Base-by-base conservation (phyloP, 306 rosid genomes). In the Mimosa bimucronata region DNA sequence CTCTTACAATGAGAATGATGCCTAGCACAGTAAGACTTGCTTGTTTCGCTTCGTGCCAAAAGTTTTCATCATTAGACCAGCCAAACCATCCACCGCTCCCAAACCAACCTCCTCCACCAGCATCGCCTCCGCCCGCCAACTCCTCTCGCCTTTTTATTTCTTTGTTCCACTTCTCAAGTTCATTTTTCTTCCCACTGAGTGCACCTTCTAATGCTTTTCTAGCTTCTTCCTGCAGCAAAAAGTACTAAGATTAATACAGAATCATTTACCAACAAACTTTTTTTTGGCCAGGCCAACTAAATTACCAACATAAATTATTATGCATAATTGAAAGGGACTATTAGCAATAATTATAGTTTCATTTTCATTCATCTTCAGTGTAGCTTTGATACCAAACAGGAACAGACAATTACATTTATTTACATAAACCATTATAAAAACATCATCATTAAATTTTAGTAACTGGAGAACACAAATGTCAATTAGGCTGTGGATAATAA, bases 21-120 rank as follows among this genome's bases (percentile, higher is more conserved):
- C 93, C 99, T 34, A 93, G 75, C 60, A 93, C 73, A 31, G 99
- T 84, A 68, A 95, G 96, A 84, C 76, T 81, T 3, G 94, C 87
- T 80, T 90, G 92, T 86, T 85, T 91, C 13, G 94, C 93, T 88
- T 95, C 99, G 79, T 60, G 93, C 99, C 99, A 91, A 82, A 95
- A 95, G 76, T 87, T 85, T 71, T 89, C 99, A n/a, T 82, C 99
- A 62, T 84, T 89, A 28, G 88, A 91, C 99, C 99, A 95, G 55
- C 99, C 96, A 83, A 92, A 92, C 71, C 96, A 46, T 76, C 96
- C 21, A 53, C 98, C 97, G 86, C 90, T 89, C 9, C 98, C 98
- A 66, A 93, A 90, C 99, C 99, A 90, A 71, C 99, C 98, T 74
- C 98, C 92, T 69, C 98, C 97, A 66, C 99, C 98, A n/a, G 83